These are phyloP conservation scores for Exophiala xenobiotica DNA, from an alignment of 2,329 filamentous ascomycete genomes.

Conservation along the genomic window DNA sequence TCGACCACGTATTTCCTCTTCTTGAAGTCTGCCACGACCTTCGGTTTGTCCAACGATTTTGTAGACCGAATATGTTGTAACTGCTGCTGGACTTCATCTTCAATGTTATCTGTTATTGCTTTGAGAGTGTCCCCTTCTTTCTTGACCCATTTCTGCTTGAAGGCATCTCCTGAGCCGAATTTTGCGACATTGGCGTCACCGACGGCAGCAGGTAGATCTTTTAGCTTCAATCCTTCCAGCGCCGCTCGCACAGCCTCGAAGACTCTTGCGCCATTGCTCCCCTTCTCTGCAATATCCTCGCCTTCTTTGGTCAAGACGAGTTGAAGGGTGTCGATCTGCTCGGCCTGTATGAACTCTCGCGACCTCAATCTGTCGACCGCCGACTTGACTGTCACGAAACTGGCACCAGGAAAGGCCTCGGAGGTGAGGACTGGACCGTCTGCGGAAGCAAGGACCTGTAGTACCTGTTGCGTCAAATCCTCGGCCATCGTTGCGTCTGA, in stretches of 20 bases:
- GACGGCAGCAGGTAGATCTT: constrained; percentile 59
- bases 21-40: constrained; percentile 76
- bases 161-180: constrained; percentile 91
- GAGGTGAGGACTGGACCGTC: constrained; percentile 64
- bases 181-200: constrained; percentile 48
- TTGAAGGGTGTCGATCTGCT: constrained; percentile 77
- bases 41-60: constrained; percentile 68
- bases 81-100: constrained; percentile 74
- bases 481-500: constrained; percentile 27
- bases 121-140: constrained; percentile 60
- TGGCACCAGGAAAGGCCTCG: constrained; percentile 66
- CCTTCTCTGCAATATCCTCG: constrained; percentile 68
- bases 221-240: constrained; percentile 77
- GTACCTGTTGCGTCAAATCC: constrained; percentile 43
- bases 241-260: constrained; percentile 71
- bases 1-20: constrained; percentile 87
- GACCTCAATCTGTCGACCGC: constrained; percentile 82
- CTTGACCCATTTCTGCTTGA: constrained; percentile 71
- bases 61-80: constrained; percentile 71
- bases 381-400: constrained; percentile 73
- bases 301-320: constrained; percentile 73
- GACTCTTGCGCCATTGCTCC: constrained; percentile 79
- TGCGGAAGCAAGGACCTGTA: constrained; percentile 63
- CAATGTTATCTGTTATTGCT: constrained; percentile 66
- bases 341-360: constrained; percentile 82